Evolutionary conservation across 495 filamentous ascomycete genomes (phyloP), one percentile per base, ranked within the genome.

Genomic region (Trichoderma gamsii): DNA sequence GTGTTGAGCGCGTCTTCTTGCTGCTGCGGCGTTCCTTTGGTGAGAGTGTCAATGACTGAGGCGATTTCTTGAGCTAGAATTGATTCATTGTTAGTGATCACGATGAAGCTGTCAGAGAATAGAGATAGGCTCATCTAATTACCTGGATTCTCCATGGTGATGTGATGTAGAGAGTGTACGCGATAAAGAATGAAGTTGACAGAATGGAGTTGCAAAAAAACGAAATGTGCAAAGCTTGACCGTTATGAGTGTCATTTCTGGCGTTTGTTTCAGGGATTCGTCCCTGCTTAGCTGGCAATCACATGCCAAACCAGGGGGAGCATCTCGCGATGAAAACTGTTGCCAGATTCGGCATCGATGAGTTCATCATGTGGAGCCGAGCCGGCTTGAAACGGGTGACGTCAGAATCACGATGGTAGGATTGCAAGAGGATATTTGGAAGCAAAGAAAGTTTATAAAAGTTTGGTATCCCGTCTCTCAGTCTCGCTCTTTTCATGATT

Each of bases 11-110:
- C 80, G 21, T 81, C 75, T 32, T 79, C 75, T 77, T 96, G 92
- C 35, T 85, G 75, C 0, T 82, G 77, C 0, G 89, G 90, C 0
- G 84, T 75, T 16, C 86, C 84, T 74, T 91, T 85, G 32, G 85
- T 89, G 63, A 97, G 82, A 65, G 80, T 72, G 49, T 81, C 83
- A 74, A 97, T 90, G 43, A 96, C 79, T 9, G 72, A 71, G 29
- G 82, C 72, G 71, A 93, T 87, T 61, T 82, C 77, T 27, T 73
- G 73, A 27, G 77, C 79, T 80, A 66, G 12, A 13, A 23, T 27
- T 18, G n/a, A 25, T n/a, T 2, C 21, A 1, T 12, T 43, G 38
- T 41, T 43, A 46, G 11, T 63, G 1, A 16, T 35, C 12, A 56
- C 29, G 13, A 38, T 52, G 35, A 51, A 66, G 38, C 2, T 21